A percentile compares a stretch with the other conserved stretches of the same genome.
Evolutionary conservation across 495 filamentous ascomycete species (phyloP).

Genomic region (Neurospora sp.): DNA sequence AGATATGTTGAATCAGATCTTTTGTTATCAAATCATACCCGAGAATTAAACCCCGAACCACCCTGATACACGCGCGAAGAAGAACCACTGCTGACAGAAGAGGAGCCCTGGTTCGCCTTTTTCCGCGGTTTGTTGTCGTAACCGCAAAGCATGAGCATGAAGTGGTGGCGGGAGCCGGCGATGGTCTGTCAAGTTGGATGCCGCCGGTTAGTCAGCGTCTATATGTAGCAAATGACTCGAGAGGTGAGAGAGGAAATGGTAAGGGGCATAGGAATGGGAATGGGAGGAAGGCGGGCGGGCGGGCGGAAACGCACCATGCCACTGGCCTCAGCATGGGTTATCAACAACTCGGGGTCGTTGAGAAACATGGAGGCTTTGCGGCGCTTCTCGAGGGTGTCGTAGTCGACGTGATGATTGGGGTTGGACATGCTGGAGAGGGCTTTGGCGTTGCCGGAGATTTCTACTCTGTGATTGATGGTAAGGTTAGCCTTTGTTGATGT

Average conservation of each 20-base stretch:
- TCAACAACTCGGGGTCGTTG: conserved; percentile 40
- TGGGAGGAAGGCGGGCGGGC: too few relatives aligned
- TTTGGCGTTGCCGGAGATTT: background rate
- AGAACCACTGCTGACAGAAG: background rate
- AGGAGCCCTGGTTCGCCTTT: background rate
- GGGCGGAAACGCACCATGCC: conserved; percentile 27
- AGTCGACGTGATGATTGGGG: conserved; percentile 13
- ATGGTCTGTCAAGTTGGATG: conserved; percentile 26
- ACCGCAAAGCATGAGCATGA: conserved; percentile 39
- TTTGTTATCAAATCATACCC: background rate
- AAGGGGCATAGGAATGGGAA: background rate
- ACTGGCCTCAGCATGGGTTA: conserved; percentile 40
- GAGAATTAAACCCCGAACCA: background rate
- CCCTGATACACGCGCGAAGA: background rate
- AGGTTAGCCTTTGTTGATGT: background rate
- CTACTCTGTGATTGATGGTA: background rate
- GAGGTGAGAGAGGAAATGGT: background rate
- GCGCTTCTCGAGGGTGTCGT: conserved; percentile 22
- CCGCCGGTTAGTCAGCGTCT: background rate
- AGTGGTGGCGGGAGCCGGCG: conserved; percentile 36
- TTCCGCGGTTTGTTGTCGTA: conserved; percentile 24
- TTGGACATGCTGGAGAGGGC: background rate
- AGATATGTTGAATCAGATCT: background rate
- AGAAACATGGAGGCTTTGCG: conserved; percentile 34
- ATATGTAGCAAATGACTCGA: background rate